Percentiles rank a stretch among this genome's conserved stretches.
Evolutionary conservation across 108 stramenopile species (phyloP).

Genomic region (Cyclotella choctawhatcheeana): DNA sequence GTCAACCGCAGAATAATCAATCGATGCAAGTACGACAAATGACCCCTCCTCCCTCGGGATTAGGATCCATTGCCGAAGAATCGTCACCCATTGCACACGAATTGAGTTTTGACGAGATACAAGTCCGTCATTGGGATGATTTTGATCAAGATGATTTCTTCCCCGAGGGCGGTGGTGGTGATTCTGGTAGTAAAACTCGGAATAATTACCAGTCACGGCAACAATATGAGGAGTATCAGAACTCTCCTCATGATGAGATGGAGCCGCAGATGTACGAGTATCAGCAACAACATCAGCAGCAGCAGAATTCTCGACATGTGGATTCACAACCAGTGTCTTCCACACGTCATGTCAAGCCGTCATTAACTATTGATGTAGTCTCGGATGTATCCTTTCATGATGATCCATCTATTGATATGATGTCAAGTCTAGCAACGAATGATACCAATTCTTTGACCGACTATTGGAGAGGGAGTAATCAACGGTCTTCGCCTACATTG

Average conservation of each 20-base stretch:
- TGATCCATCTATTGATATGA: conserved; percentile 32
- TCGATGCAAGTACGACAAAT: background rate
- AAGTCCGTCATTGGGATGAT: background rate
- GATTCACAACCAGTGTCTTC: too few species aligned
- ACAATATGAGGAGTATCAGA: background rate
- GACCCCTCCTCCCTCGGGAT: background rate
- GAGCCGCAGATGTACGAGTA: background rate
- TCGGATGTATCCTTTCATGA: conserved; percentile 33
- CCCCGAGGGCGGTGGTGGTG: background rate
- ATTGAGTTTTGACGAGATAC: conserved; percentile 4
- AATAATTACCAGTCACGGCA: background rate
- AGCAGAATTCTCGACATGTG: background rate
- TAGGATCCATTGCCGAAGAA: background rate
- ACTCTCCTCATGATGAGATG: background rate
- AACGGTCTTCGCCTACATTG: background rate
- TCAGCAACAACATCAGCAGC: background rate
- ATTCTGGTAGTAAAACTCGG: background rate
- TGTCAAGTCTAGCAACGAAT: conserved; percentile 29
- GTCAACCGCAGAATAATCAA: background rate
- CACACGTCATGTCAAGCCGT: too few species aligned
- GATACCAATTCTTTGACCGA: conserved; percentile 16
- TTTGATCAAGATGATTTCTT: conserved; percentile 7
- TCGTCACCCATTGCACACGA: background rate
- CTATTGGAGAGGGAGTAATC: background rate
- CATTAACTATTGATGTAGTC: conserved; percentile 30